A percentile compares a stretch with the other conserved stretches of the same genome.
phyloP scores from a whole-genome alignment of 768 basidiomycete species.

The Trametes sanguinea region DNA sequence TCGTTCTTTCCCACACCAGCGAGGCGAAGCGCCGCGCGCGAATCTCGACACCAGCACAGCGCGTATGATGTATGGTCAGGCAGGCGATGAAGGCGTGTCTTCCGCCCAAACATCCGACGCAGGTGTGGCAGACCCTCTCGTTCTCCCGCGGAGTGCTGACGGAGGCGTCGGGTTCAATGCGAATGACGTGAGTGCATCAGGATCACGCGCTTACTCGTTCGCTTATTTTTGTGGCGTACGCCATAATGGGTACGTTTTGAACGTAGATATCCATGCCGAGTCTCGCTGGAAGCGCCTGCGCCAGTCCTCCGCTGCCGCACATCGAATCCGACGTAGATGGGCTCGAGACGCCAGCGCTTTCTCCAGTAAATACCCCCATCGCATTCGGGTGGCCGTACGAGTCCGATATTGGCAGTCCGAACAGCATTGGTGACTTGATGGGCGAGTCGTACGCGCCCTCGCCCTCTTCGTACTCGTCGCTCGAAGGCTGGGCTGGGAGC shows the following conservation, averaged over 20 bases:
- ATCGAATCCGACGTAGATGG: conserved; percentile 21
- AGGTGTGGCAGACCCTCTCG: conserved; percentile 4
- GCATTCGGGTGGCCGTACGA: conserved; percentile 10
- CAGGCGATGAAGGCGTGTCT: conserved; percentile 1
- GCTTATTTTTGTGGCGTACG: conserved; percentile 15
- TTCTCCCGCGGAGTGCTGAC: conserved; percentile 9
- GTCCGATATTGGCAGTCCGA: conserved; percentile 11
- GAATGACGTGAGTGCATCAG: conserved; percentile 21
- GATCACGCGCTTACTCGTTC: conserved; percentile 8
- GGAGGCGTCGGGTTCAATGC: not conserved
- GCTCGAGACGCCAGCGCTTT: conserved; percentile 19
- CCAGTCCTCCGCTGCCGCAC: conserved; percentile 18
- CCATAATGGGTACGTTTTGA: not conserved
- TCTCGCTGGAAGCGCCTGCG: conserved; percentile 7
- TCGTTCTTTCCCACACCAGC: conserved; percentile 1
- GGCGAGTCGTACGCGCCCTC: conserved; percentile 12
- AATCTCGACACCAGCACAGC: not conserved
- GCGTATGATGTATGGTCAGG: conserved; percentile 2
- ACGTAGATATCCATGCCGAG: conserved; percentile 8
- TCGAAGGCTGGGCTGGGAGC: conserved; percentile 32
- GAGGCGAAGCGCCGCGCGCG: not conserved
- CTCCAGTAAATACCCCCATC: conserved; percentile 12
- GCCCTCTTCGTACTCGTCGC: conserved; percentile 32
- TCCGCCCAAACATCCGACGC: conserved; percentile 7
- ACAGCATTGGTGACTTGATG: conserved; percentile 17